Base-by-base conservation (phyloP, 306 rosid genomes). In the Begonia fuchsioides region DNA sequence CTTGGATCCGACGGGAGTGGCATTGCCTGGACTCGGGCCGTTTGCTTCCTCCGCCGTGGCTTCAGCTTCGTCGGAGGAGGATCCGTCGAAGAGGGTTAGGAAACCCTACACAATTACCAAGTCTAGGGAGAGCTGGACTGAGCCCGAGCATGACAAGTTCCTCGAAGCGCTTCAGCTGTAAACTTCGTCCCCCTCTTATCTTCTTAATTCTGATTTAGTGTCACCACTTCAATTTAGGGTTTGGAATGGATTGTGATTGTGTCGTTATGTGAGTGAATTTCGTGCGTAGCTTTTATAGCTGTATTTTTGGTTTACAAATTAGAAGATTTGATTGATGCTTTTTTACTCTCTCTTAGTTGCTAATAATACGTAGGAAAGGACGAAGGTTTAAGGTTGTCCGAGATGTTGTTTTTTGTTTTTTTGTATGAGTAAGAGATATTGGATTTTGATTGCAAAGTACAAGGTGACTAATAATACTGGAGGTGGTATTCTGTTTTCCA, bases 61-160 rank as follows among this genome's bases (percentile, higher is more conserved):
- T 3, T 57, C 76, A 13, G 43, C 76, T 43, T 14, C 73, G 13
- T 56, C 72, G 56, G 73, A 63, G 41, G 95, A 90, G 46, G 95
- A 85, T 59, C 35, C 35, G 35, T 17, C 67, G 9, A 85, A 81
- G 94, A 90, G 85, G 77, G 69, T 79, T 52, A 79, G 95, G 0
- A 90, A 90, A 49, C 95, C 95, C 3, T 90, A 90, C 69, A 90
- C 98, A 35, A 90, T 90, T 12, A 85, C 95, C 59, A 90, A 90
- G 87, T 85, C 98, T 40, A 70, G 98, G 55, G 98, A 90, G 76
- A 90, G 90, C 78, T 90, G 94, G 95, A 84, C 92, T 9, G 95
- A 90, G 38, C 95, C 95, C 0, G 95, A 90, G 68, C 98, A 90
- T 49, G 98, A 90, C 69, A 90, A 90, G 71, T 90, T 90, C 47